Evolutionary conservation across 129 eudicot species (phyloP), one percentile per base, ranked within the genome.

Genomic region (Saposhnikovia divaricata): DNA sequence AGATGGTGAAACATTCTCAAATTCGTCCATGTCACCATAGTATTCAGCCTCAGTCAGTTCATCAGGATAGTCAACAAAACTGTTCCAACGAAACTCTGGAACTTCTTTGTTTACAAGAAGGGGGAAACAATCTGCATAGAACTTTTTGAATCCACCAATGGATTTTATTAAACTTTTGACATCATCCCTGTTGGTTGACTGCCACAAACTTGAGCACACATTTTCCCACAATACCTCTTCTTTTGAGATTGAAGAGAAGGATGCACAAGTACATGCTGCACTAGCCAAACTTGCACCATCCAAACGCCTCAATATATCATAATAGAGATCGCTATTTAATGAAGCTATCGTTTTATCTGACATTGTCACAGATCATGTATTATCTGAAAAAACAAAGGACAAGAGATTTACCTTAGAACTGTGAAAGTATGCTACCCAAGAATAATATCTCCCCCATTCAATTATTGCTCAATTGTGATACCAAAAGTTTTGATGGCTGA

Each of bases 221-320:
- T 95, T 79, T 89, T 92, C 96, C 99, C 99, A 95, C 81, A 95
- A 82, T 57, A 75, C 87, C 79, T 95, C 97, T 87, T 95, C 99
- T 82, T 89, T 92, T 0, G 97, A 86, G 81, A 95, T 92, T 31
- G 96, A 86, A 71, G 79, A 77, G 80, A 95, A 87, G 34, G 99
- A 83, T 44, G 90, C 93, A 85, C 97, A 95, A 78, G 95, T 81
- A 82, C 99, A 95, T 68, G 97, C 91, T 25, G 99, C 99, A 69
- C 91, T 92, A 53, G 99, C 97, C 79, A 95, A 79, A 38, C 94
- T 86, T 57, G 97, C 90, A 72, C 98, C 98, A 85, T 95, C 97
- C 25, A 95, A 89, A 74, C 96, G 98, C 74, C 81, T 90, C 77
- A 95, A 82, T 86, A 95, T 90, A 84, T 95, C 98, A 31, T 92